Conservation (phyloP, 2,329 filamentous ascomycete species). For the Pyrenochaeta sp. region DNA sequence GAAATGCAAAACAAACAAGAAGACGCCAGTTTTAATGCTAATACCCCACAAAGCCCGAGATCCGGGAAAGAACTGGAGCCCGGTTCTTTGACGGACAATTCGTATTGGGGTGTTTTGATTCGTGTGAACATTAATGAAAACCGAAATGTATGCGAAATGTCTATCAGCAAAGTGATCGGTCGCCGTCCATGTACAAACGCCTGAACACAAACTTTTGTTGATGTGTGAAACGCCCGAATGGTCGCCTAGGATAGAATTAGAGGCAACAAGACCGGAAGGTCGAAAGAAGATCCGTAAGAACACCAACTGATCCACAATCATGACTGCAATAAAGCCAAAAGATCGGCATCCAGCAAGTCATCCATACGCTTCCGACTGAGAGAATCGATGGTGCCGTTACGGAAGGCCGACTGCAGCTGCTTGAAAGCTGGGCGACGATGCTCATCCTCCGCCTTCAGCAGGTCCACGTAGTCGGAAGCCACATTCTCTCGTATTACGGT, state of each 20-base stretch:
- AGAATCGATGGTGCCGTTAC: constrained; percentile 62
- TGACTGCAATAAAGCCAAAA: constrained; percentile 62
- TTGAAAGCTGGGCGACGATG: constrained; percentile 58
- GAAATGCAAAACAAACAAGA: constrained; percentile 33
- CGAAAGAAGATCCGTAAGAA: constrained; percentile 5
- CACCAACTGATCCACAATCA: constrained; percentile 22
- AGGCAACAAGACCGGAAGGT: constrained; percentile 29
- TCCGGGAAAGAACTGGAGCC: constrained; percentile 21
- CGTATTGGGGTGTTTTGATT: constrained; percentile 27
- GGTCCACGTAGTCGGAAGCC: constrained; percentile 63
- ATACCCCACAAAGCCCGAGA: constrained; percentile 22
- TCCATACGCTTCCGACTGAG: constrained; percentile 66
- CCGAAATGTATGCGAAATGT: constrained; percentile 30
- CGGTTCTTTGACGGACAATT: constrained; percentile 35
- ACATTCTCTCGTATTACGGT: constrained; percentile 62
- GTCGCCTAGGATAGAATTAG: constrained; percentile 27
- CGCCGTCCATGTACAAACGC: constrained; percentile 41
- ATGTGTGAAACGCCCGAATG: constrained; percentile 31
- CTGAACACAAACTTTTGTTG: constrained; percentile 42
- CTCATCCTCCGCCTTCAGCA: constrained; percentile 60
- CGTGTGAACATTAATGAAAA: constrained; percentile 36
- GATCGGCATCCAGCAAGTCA: constrained; percentile 59
- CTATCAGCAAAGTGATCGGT: constrained; percentile 32
- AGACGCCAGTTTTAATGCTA: constrained; percentile 43
- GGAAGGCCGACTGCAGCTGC: constrained; percentile 62